Base-by-base conservation (phyloP, 73 alveolate genomes). In the Uronychia setigera region DNA sequence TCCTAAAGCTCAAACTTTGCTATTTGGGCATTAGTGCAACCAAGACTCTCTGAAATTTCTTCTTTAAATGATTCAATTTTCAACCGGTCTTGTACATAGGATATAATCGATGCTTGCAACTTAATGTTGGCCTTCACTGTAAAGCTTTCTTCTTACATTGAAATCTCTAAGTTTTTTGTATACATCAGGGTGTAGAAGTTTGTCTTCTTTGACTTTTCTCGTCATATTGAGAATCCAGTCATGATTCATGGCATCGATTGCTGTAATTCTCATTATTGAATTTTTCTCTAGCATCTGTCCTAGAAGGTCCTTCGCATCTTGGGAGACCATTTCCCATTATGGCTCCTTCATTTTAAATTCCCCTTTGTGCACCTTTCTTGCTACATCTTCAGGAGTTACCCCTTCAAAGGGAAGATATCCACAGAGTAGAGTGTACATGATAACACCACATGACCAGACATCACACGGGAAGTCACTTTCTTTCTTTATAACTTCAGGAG, bases 321-420 rank as follows among this genome's bases (percentile, higher is more conserved):
- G 26, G 32, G 84, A 32, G 31, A 82, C 58, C 29, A 29, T 31
- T 1, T 29, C n/a, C 77, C 75, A 82, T 13, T 26, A 60, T 13
- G 33, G 59, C 26, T 67, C 81, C 30, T 29, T 82, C 60, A 82
- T 33, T 28, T 0, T 32, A 29, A 33, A 32, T 46, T 84, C 59
- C 30, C 83, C 60, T 57, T 78, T n/a, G 35, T 29, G 58, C 19
- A 84, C 79, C 9, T 35, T 46, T 19, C 33, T 29, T 27, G 35
- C 78, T 1, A 84, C 77, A 31, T 35, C 83, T 26, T 84, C 59
- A 31, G 58, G 57, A 26, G 34, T 32, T 1, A 19, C 26, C 29
- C 92, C 92, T 29, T 78, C 86, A 84, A 84, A 84, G 31, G 92
- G 92, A 0, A 90, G 90, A 5, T 77, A 74, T 27, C 92, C 92